These are phyloP conservation scores for Candida ulmi DNA, from an alignment of 805 yeast species.

Conservation along the genomic window DNA sequence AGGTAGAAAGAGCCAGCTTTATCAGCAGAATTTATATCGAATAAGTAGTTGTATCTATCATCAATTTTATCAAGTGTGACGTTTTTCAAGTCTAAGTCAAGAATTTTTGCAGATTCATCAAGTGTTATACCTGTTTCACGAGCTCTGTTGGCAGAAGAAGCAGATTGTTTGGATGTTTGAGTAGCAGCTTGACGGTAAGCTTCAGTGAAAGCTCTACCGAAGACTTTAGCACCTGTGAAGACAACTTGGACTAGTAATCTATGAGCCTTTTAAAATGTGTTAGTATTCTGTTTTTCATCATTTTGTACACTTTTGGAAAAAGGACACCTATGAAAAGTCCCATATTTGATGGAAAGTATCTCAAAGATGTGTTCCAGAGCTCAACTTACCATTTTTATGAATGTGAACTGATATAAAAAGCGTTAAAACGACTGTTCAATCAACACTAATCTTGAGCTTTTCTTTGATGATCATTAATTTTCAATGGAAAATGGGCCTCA, in stretches of 20 bases:
- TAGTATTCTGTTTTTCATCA: background rate
- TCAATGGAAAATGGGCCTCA: too few species aligned
- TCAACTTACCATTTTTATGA: too few species aligned
- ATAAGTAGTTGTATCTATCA: slow-evolving; percentile 72
- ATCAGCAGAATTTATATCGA: slow-evolving; percentile 85
- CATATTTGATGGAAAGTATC: too few species aligned
- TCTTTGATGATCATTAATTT: too few species aligned
- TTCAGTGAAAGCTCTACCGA: slow-evolving; percentile 93
- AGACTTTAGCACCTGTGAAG: slow-evolving; percentile 91
- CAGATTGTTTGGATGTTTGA: slow-evolving; percentile 72
- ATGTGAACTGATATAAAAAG: too few species aligned
- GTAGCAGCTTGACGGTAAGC: slow-evolving; percentile 97
- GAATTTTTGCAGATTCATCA: slow-evolving; percentile 87
- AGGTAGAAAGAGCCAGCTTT: slow-evolving; percentile 94
- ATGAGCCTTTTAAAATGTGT: slow-evolving; percentile 56
- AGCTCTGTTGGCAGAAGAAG: slow-evolving; percentile 43
- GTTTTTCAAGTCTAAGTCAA: slow-evolving; percentile 64
- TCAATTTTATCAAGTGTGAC: slow-evolving; percentile 57
- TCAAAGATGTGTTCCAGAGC: too few species aligned
- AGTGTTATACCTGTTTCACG: slow-evolving; percentile 67
- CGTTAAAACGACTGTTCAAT: too few species aligned
- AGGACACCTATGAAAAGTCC: too few species aligned
- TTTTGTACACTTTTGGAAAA: too few species aligned
- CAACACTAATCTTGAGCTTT: too few species aligned
- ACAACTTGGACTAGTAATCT: slow-evolving; percentile 84